Percentiles rank a stretch among this genome's conserved stretches.
Conservation (phyloP, 129 eudicot species). For the Lactuca saligna region DNA sequence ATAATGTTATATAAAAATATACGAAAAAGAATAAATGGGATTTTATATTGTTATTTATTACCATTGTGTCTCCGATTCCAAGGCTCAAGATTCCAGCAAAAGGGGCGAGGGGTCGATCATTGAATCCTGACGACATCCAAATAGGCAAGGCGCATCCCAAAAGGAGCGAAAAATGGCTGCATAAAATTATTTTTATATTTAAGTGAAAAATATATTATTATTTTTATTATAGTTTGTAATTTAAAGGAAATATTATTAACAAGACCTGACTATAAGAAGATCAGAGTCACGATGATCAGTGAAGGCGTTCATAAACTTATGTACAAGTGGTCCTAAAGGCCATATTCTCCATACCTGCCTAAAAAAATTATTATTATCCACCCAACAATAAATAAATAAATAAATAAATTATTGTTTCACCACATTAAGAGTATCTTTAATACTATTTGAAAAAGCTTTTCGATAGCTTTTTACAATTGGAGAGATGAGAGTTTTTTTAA, state of each 20-base stretch:
- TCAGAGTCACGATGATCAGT: slow-evolving; percentile 99
- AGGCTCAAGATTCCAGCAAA: slow-evolving; percentile 99
- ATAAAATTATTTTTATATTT: background rate
- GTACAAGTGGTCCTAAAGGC: slow-evolving; percentile 83
- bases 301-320: slow-evolving; percentile 92
- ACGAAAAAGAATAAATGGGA: slow-evolving; percentile 2
- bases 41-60: slow-evolving; percentile 32
- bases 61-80: slow-evolving; percentile 99
- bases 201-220: background rate
- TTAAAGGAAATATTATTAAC: slow-evolving; percentile 1
- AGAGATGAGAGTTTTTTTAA: too few species aligned
- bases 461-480: too few species aligned
- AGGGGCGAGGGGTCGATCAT: slow-evolving; percentile 90
- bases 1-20: background rate
- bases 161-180: slow-evolving; percentile 90
- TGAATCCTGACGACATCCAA: slow-evolving; percentile 94
- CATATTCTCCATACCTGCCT: slow-evolving; percentile 94
- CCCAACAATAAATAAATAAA: background rate
- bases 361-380: slow-evolving; percentile 24
- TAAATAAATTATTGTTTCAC: too few species aligned
- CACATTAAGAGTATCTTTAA: background rate
- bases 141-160: slow-evolving; percentile 98
- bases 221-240: background rate
- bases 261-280: slow-evolving; percentile 93
- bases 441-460: too few species aligned